phyloP scores from a whole-genome alignment of 176 grass and related monocot species.

The Typha latifolia region DNA sequence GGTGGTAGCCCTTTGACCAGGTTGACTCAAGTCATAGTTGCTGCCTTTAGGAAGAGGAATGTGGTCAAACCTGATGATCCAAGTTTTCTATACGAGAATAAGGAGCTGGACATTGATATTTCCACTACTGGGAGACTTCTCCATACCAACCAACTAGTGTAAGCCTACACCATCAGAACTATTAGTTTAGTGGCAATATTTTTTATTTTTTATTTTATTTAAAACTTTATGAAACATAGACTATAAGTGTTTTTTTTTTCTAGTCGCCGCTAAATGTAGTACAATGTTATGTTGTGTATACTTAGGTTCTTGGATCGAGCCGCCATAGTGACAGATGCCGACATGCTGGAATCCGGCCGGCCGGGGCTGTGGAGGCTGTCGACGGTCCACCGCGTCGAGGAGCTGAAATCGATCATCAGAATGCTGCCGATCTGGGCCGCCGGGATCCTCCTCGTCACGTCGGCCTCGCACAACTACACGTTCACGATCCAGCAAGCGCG shows the following conservation, averaged over 20 bases:
- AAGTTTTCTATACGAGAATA: conserved; percentile 44
- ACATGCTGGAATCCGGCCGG: conserved; percentile 42
- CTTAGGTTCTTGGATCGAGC: conserved; percentile 70
- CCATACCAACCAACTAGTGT: conserved; percentile 67
- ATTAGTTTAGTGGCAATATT: background rate
- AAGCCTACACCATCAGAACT: conserved; percentile 5
- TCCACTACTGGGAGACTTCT: conserved; percentile 46
- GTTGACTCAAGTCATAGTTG: conserved; percentile 35
- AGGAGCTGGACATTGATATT: conserved; percentile 50
- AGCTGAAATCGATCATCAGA: conserved; percentile 74
- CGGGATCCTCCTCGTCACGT: conserved; percentile 51
- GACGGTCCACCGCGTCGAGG: conserved; percentile 82
- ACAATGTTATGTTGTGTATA: background rate
- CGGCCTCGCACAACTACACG: conserved; percentile 57
- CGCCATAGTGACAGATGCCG: conserved; percentile 41
- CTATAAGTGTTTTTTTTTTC: too few species aligned
- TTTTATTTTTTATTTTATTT: background rate
- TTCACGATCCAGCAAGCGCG: conserved; percentile 61
- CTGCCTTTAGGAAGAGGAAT: conserved; percentile 53
- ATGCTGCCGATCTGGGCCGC: conserved; percentile 75
- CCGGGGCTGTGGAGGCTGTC: conserved; percentile 56
- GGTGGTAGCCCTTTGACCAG: conserved; percentile 54
- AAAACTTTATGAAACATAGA: too few species aligned
- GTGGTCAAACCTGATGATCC: conserved; percentile 23
- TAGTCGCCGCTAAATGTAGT: too few species aligned